Evolutionary conservation across 495 filamentous ascomycete genomes (phyloP).

Genomic region (Annulohypoxylon maeteangense): DNA sequence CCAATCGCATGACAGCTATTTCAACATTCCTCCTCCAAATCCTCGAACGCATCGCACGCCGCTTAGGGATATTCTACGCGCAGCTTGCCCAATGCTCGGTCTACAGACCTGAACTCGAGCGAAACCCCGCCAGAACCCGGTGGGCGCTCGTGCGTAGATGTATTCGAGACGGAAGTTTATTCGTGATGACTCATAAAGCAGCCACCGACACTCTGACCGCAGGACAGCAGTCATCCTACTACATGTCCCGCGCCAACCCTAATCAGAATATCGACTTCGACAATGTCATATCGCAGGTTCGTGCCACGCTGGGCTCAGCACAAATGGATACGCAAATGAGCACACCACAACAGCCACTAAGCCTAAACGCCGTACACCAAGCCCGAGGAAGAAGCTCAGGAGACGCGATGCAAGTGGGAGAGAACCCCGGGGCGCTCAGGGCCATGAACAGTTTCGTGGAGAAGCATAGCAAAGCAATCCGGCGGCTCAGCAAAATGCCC

Average conservation of each 20-base stretch:
- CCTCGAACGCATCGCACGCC: conserved; percentile 60
- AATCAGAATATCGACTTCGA: conserved; percentile 55
- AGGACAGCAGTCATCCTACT: conserved; percentile 45
- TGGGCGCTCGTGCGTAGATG: conserved; percentile 59
- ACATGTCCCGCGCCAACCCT: conserved; percentile 37
- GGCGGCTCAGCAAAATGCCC: conserved; percentile 57
- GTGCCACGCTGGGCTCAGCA: conserved; percentile 47
- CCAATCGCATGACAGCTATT: conserved; percentile 52
- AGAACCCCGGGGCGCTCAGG: conserved; percentile 53
- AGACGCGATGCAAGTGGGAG: conserved; percentile 48
- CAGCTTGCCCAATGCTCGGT: conserved; percentile 58
- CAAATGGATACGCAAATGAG: conserved; percentile 27
- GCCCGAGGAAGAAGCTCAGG: conserved; percentile 48
- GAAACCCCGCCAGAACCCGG: conserved; percentile 58
- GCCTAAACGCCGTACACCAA: conserved; percentile 53
- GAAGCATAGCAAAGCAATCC: conserved; percentile 58
- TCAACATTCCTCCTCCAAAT: conserved; percentile 59
- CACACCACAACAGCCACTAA: conserved; percentile 41
- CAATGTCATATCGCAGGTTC: conserved; percentile 55
- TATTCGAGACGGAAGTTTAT: conserved; percentile 60
- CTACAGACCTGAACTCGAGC: conserved; percentile 59
- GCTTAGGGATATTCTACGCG: conserved; percentile 59
- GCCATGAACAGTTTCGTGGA: conserved; percentile 60
- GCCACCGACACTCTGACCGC: conserved; percentile 48
- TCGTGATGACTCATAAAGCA: conserved; percentile 55